These are phyloP conservation scores for Aspergillus hiratsukae DNA, from an alignment of 2,329 filamentous ascomycete species.

Conservation along the genomic window DNA sequence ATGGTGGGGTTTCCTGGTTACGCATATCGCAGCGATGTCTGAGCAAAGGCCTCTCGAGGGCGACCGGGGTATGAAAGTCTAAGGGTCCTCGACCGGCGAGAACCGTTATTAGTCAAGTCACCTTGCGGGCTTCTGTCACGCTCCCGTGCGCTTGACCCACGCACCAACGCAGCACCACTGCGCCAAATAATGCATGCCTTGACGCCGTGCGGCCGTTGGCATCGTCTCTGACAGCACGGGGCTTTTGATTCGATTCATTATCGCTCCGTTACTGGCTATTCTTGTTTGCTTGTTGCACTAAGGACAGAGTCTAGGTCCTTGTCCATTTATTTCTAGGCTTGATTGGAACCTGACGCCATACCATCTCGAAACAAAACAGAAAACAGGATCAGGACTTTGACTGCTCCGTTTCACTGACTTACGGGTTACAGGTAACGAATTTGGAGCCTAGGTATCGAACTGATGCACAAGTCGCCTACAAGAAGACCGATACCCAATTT, in stretches of 20 bases:
- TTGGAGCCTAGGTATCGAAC: not conserved
- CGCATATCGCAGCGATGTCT: constrained; percentile 7
- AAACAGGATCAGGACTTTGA: not conserved
- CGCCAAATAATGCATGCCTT: not conserved
- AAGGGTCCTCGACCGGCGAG: constrained; percentile 4
- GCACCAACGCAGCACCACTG: not conserved
- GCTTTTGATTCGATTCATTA: not conserved
- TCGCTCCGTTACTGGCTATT: not conserved
- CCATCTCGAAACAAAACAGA: not conserved
- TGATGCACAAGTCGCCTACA: not conserved
- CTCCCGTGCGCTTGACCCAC: not conserved
- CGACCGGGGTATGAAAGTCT: constrained; percentile 4
- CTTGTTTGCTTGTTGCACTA: not conserved
- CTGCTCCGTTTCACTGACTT: too few relatives aligned
- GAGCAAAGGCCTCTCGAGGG: constrained; percentile 16
- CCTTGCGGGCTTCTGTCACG: not conserved
- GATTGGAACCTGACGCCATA: not conserved
- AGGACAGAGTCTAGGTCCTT: not conserved
- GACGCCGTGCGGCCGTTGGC: not conserved
- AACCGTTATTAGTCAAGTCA: constrained; percentile 5
- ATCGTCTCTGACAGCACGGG: not conserved
- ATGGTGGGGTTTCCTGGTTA: constrained; percentile 16
- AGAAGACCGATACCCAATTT: not conserved
- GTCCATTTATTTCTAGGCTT: not conserved
- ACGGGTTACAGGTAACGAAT: not conserved